Evolutionary conservation across 495 filamentous ascomycete species (phyloP).

Genomic region (Penicillium desertorum): DNA sequence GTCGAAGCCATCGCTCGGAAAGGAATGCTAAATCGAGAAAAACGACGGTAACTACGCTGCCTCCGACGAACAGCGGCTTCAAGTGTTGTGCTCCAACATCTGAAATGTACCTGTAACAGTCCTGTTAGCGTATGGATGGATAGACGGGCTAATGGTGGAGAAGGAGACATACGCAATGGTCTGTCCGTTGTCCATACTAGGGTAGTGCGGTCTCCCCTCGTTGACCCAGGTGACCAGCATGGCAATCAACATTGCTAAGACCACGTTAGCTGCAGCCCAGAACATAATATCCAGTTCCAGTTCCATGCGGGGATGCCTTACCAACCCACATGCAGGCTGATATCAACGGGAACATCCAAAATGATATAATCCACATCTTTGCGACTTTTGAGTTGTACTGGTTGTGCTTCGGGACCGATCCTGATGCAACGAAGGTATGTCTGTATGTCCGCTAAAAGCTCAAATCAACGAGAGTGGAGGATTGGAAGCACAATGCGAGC

Average conservation of each 20-base stretch:
- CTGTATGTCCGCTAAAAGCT: neutral
- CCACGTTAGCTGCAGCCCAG: neutral
- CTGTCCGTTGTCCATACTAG: conserved; percentile 63
- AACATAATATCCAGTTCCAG: conserved; percentile 29
- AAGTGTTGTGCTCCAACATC: conserved; percentile 74
- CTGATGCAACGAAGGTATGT: neutral
- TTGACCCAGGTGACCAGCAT: conserved; percentile 71
- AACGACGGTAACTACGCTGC: conserved; percentile 74
- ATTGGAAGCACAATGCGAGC: neutral
- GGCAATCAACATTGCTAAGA: conserved; percentile 60
- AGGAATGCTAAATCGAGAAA: conserved; percentile 81
- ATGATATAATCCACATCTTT: conserved; percentile 54
- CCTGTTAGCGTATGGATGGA: conserved; percentile 1
- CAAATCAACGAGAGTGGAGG: neutral
- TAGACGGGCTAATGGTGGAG: neutral
- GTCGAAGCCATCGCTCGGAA: conserved; percentile 79
- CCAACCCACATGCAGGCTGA: conserved; percentile 79
- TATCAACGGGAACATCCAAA: conserved; percentile 78
- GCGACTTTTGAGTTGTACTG: neutral
- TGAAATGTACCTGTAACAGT: conserved; percentile 54
- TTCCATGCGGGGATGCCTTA: conserved; percentile 34
- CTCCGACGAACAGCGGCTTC: conserved; percentile 86
- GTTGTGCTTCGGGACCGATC: neutral
- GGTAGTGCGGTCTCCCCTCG: conserved; percentile 59
- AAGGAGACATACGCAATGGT: conserved; percentile 64